Evolutionary conservation across 306 rosid species (phyloP).

Genomic region (Dryas drummondii): DNA sequence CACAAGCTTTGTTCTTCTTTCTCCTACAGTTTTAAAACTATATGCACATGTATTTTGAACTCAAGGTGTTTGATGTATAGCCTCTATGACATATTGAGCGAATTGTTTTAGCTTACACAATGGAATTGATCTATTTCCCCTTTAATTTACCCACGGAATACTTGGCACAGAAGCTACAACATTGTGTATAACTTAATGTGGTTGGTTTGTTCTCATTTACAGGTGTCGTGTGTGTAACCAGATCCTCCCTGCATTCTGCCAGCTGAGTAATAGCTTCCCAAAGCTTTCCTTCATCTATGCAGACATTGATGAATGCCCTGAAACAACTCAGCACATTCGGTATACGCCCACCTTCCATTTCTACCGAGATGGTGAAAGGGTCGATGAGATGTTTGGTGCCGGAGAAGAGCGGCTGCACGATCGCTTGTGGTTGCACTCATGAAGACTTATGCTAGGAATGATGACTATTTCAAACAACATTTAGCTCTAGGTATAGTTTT

Average conservation of each 20-base stretch:
- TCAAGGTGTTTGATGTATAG: constrained; percentile 35
- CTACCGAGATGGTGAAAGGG: constrained; percentile 70
- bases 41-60: constrained; percentile 8
- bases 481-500: not conserved
- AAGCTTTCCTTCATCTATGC: constrained; percentile 69
- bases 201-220: constrained; percentile 17
- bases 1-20: not conserved
- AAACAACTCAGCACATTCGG: constrained; percentile 77
- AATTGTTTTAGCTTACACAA: not conserved
- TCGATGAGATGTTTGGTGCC: constrained; percentile 68
- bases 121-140: too few relatives aligned
- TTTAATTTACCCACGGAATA: too few relatives aligned
- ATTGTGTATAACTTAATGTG: too few relatives aligned
- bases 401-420: constrained; percentile 63
- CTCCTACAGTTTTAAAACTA: not conserved
- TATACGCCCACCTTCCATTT: constrained; percentile 85
- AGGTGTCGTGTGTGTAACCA: constrained; percentile 81
- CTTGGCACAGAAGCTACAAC: too few relatives aligned
- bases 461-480: too few relatives aligned
- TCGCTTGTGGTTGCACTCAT: constrained; percentile 58
- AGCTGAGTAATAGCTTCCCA: constrained; percentile 67
- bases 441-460: not conserved
- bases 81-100: not conserved
- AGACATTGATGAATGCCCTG: constrained; percentile 88
- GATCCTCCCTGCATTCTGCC: constrained; percentile 76